Percentiles rank a stretch among this genome's conserved stretches.
Conservation (phyloP, 1,139 yeast species). For the Pneumocystis canis region DNA sequence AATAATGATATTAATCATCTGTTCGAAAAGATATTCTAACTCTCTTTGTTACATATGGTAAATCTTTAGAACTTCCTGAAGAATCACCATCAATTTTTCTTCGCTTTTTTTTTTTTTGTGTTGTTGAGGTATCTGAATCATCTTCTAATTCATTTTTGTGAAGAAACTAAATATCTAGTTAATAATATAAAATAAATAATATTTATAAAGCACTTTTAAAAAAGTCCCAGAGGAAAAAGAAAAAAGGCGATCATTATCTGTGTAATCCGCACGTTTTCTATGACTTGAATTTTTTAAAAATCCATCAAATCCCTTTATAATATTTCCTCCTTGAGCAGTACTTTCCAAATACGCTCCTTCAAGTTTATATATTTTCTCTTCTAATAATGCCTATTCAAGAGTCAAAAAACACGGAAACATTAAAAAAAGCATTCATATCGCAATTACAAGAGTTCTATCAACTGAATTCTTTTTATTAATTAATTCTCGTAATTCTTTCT, state of each 20-base stretch:
- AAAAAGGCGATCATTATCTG: slow-evolving; percentile 75
- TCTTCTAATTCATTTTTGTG: not conserved
- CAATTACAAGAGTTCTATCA: slow-evolving; percentile 41
- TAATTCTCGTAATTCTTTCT: slow-evolving; percentile 51
- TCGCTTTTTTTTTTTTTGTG: not conserved
- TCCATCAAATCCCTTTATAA: slow-evolving; percentile 79
- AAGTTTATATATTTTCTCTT: slow-evolving; percentile 66
- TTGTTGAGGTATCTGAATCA: not conserved
- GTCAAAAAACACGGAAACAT: slow-evolving; percentile 13
- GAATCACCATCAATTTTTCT: not conserved
- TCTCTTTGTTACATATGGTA: not conserved
- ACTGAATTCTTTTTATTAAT: slow-evolving; percentile 49
- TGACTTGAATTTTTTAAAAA: slow-evolving; percentile 37
- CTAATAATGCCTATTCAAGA: slow-evolving; percentile 28
- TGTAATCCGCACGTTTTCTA: slow-evolving; percentile 35
- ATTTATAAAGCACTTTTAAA: slow-evolving; percentile 22
- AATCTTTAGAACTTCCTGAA: not conserved
- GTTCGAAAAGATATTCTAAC: slow-evolving; percentile 1
- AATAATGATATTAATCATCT: not conserved
- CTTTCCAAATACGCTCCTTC: slow-evolving; percentile 71
- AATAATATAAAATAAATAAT: not conserved
- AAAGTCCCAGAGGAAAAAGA: slow-evolving; percentile 65
- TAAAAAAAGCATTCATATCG: not conserved
- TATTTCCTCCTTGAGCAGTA: slow-evolving; percentile 50
- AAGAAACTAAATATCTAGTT: not conserved